Evolutionary conservation across 2,329 filamentous ascomycete species (phyloP), one percentile per base, ranked within the genome.

Genomic region (Aspergillus quadricinctus): DNA sequence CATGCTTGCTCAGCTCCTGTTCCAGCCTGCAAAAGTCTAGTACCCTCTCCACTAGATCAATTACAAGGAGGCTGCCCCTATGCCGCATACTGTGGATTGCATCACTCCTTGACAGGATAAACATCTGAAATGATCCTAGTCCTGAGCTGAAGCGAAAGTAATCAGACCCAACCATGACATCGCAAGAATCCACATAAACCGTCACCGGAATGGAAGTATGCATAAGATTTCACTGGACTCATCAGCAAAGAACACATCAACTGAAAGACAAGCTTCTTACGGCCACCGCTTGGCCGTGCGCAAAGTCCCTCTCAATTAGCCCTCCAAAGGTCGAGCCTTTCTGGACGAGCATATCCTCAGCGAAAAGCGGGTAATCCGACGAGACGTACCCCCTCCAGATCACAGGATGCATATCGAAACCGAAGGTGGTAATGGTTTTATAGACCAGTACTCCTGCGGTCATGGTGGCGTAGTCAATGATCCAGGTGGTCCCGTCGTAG

Each of bases 361-460:
- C 50, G 19, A 76, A 69, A 6, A 76, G 63, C 0, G 74, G 72
- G 48, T 70, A 76, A n/a, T 72, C 73, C 0, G 72, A 70, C 53
- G 72, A 72, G 10, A 74, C 72, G 9, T 73, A 74, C 14, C 67
- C 73, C 35, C 66, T 65, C 67, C 66, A 76, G 0, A 71, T 49
- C 1, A 52, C 57, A 0, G 68, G 66, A 1, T 61, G 57, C 0
- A 54, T 59, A 1, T 64, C 56, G 8, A 49, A 56, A 1, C 57
- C 37, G 19, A 66, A 72, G 0, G 66, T 67, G 4, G 65, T 72
- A 52, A 75, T 3, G 1, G 55, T 68, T n/a, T 75, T 75, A 27
- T 75, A 72, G 3, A 76, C 74, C 6, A 75, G 54, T 0, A 72
- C 73, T 1, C 66, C 61, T 1, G 69, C 50, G 3, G 73, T 73